Evolutionary conservation across 2,329 filamentous ascomycete species (phyloP).

Genomic region (Penicillium sp.): DNA sequence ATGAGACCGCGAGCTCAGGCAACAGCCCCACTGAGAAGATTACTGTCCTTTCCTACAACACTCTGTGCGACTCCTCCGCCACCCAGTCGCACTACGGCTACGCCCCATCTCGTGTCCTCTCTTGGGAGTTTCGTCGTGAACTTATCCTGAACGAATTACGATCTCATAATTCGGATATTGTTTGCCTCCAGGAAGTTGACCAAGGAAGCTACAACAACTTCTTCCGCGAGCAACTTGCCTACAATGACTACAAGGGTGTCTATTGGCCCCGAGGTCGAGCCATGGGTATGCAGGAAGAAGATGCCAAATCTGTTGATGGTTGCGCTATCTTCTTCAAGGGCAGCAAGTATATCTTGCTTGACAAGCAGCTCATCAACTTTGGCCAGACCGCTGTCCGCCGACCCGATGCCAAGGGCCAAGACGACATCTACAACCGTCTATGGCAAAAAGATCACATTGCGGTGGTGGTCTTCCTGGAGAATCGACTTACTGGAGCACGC

Average conservation of each 20-base stretch:
- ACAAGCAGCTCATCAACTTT: constrained; percentile 94
- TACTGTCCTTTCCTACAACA: constrained; percentile 91
- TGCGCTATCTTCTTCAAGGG: constrained; percentile 97
- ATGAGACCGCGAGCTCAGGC: constrained; percentile 48
- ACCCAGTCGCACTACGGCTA: constrained; percentile 86
- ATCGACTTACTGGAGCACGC: constrained; percentile 82
- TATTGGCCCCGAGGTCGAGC: constrained; percentile 90
- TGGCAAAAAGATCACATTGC: constrained; percentile 99
- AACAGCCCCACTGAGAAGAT: constrained; percentile 67
- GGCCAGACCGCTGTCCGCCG: constrained; percentile 88
- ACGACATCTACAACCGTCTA: constrained; percentile 96
- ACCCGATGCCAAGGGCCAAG: constrained; percentile 94
- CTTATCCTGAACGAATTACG: constrained; percentile 82
- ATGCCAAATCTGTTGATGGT: constrained; percentile 87
- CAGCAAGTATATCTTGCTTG: constrained; percentile 89
- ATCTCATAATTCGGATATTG: constrained; percentile 78
- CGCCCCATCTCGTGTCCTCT: constrained; percentile 76
- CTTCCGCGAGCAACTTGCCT: constrained; percentile 82
- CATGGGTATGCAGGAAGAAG: constrained; percentile 87
- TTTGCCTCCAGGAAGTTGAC: constrained; percentile 93
- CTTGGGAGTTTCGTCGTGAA: constrained; percentile 84
- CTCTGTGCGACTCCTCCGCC: constrained; percentile 90
- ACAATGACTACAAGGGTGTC: constrained; percentile 88
- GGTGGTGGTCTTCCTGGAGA: constrained; percentile 89
- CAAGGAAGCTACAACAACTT: constrained; percentile 89